phyloP scores from a whole-genome alignment of 148 eudicot genomes.

The Diospyros kaki region DNA sequence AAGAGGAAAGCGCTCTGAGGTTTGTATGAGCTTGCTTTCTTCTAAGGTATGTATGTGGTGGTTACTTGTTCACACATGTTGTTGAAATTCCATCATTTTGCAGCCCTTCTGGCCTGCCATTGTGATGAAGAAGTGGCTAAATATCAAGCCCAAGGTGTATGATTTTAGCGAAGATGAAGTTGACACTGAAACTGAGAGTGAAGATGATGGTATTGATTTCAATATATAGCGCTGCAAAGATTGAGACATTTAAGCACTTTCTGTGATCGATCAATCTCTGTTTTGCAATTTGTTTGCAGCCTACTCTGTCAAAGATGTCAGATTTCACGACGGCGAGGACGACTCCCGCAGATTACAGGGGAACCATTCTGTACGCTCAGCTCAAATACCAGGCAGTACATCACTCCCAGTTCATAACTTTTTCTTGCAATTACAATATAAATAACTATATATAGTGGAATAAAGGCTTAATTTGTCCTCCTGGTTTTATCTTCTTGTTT shows the following conservation, averaged over 20 bases:
- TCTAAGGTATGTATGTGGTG: background rate
- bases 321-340: slow-evolving; percentile 21
- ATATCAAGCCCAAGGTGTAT: slow-evolving; percentile 63
- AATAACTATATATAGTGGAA: too few relatives aligned
- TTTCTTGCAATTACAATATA: background rate
- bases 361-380: slow-evolving; percentile 28
- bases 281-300: slow-evolving; percentile 27
- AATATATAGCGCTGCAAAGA: background rate
- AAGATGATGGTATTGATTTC: slow-evolving; percentile 63
- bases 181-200: slow-evolving; percentile 83
- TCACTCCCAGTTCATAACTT: background rate
- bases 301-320: slow-evolving; percentile 42
- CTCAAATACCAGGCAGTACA: slow-evolving; percentile 35
- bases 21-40: slow-evolving; percentile 17
- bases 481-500: slow-evolving; percentile 2
- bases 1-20: slow-evolving; percentile 64
- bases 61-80: background rate
- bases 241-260: background rate
- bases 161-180: slow-evolving; percentile 95
- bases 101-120: slow-evolving; percentile 86
- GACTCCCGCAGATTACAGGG: slow-evolving; percentile 17
- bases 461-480: too few relatives aligned
- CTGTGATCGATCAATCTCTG: slow-evolving; percentile 8
- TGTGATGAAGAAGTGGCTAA: slow-evolving; percentile 96
- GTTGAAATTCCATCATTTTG: background rate